Conservation (phyloP, 139 green algal species). For the Coelastrella sp. region DNA sequence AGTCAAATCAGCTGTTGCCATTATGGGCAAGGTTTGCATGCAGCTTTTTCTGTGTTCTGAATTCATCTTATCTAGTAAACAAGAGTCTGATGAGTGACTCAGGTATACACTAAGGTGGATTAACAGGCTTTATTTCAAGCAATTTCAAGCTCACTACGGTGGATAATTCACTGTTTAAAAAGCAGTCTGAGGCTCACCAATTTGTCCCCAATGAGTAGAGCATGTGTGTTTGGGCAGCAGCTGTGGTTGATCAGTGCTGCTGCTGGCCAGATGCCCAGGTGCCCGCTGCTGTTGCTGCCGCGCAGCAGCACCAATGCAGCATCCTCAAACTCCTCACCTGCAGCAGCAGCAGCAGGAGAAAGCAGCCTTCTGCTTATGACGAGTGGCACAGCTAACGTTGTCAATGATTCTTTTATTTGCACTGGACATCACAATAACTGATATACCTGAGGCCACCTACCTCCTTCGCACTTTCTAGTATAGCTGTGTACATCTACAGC, state of each 20-base stretch:
- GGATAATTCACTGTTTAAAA: background rate
- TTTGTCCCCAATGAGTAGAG: conserved; percentile 30
- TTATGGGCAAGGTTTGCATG: background rate
- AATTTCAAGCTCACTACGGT: too few relatives aligned
- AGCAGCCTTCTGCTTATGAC: too few relatives aligned
- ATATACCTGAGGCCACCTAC: too few relatives aligned
- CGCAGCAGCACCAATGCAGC: conserved; percentile 52
- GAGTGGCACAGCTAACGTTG: too few relatives aligned
- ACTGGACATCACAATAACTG: too few relatives aligned
- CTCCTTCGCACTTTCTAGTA: too few relatives aligned
- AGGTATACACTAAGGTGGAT: too few relatives aligned
- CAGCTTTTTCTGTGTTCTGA: background rate
- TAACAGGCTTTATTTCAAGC: too few relatives aligned
- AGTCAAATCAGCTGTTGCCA: background rate
- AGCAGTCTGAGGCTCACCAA: conserved; percentile 21
- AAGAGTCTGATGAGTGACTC: background rate
- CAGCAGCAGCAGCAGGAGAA: background rate
- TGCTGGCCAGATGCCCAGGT: conserved; percentile 60
- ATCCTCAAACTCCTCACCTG: conserved; percentile 54
- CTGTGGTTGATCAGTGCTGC: conserved; percentile 56
- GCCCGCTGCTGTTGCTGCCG: conserved; percentile 42
- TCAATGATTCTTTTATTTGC: too few relatives aligned
- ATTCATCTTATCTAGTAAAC: background rate
- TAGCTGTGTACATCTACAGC: too few relatives aligned
- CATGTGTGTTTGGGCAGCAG: conserved; percentile 53